Percentiles rank a stretch among this genome's conserved stretches.
phyloP scores from a whole-genome alignment of 2,329 filamentous ascomycete genomes.

The Aspergillus vadensis region DNA sequence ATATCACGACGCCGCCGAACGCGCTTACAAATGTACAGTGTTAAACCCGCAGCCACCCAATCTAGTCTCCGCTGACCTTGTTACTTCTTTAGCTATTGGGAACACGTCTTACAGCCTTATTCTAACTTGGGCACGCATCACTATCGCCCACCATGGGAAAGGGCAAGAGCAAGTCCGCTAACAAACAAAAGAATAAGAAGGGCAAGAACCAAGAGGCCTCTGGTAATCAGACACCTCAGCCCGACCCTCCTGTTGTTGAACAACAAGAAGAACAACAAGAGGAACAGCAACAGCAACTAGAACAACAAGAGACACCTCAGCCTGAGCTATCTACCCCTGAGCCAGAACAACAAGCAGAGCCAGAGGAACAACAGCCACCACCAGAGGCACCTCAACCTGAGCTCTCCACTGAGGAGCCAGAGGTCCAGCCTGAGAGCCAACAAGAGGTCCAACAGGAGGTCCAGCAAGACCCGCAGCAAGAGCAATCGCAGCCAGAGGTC shows the following conservation, averaged over 20 bases:
- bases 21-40: conserved; percentile 36
- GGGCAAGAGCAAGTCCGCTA: conserved; percentile 31
- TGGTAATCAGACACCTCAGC: conserved; percentile 29
- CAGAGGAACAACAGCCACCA: conserved; percentile 15
- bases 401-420: conserved; percentile 3
- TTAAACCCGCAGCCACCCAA: conserved; percentile 32
- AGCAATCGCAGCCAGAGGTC: not conserved
- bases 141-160: conserved; percentile 34
- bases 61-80: conserved; percentile 30
- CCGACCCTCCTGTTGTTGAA: conserved; percentile 27
- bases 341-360: conserved; percentile 2
- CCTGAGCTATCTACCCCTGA: conserved; percentile 10
- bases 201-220: conserved; percentile 32
- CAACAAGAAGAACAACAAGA: conserved; percentile 16
- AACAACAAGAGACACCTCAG: conserved; percentile 16
- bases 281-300: conserved; percentile 21
- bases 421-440: conserved; percentile 9
- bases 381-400: conserved; percentile 5
- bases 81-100: conserved; percentile 32
- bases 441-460: conserved; percentile 5
- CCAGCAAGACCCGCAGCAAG: conserved; percentile 1
- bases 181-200: conserved; percentile 39
- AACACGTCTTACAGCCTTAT: conserved; percentile 32
- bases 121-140: conserved; percentile 36
- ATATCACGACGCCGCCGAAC: conserved; percentile 35